Evolutionary conservation across 306 rosid species (phyloP).

Genomic region (Vachellia collinsii): DNA sequence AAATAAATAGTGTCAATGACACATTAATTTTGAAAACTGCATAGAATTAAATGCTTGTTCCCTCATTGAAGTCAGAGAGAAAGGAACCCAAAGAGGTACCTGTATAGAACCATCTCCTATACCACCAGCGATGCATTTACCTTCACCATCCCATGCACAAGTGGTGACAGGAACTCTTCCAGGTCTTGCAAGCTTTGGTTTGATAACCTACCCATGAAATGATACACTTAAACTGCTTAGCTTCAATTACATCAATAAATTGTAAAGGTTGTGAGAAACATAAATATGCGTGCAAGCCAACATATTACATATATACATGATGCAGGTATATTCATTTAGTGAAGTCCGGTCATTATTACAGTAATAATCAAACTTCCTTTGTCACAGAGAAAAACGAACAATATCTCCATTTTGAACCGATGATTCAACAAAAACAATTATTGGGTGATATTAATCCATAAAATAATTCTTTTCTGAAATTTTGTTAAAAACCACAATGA

Average conservation of each 20-base stretch:
- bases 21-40: constrained; percentile 20
- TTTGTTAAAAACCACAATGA: neutral
- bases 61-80: constrained; percentile 16
- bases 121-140: constrained; percentile 88
- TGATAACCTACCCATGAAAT: constrained; percentile 72
- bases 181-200: constrained; percentile 88
- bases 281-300: constrained; percentile 2
- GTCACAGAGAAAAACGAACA: neutral
- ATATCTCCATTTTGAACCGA: neutral
- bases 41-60: constrained; percentile 2
- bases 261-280: constrained; percentile 20
- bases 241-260: constrained; percentile 22
- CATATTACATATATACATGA: neutral
- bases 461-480: too few relatives aligned
- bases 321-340: constrained; percentile 17
- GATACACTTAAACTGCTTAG: constrained; percentile 22
- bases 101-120: constrained; percentile 96
- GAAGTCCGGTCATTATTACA: neutral
- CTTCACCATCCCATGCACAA: constrained; percentile 88
- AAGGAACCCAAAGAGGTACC: constrained; percentile 46
- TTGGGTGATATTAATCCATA: neutral
- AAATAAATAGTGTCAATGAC: constrained; percentile 29
- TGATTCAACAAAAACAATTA: neutral
- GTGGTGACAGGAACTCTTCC: constrained; percentile 95
- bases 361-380: constrained; percentile 13